Base-by-base conservation (phyloP, 2,329 filamentous ascomycete species). In the Talaromyces sp. region DNA sequence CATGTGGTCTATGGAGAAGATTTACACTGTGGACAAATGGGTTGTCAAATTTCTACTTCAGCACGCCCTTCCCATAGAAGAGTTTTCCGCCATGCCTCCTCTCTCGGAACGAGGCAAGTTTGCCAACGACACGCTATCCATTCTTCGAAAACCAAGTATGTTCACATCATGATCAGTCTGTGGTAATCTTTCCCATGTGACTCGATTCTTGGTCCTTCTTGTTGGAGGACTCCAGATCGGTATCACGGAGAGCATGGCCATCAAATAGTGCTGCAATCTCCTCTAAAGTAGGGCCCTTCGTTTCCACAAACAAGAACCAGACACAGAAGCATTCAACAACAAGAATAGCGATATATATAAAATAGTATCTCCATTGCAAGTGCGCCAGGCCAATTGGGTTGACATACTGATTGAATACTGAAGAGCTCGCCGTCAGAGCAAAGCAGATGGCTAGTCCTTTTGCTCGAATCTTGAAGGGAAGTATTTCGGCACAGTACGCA, bases 381-480 rank as follows among this genome's bases (percentile, higher is more conserved):
- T 47, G 19, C 5, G 19, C 43, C 19, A 47, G 43, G 4, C 43
- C 43, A 47, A 24, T 47, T 7, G 43, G 43, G 14, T 24, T 47
- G 19, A 47, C 43, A 47, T 47, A 47, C 19, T 47, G 43, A 24
- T 47, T 47, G 43, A 47, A 47, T 13, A 22, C 19, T 11, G 43
- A 47, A 19, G 43, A 47, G 43, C 3, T 47, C 9, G 43, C 43
- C 10, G 43, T 47, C 43, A 47, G 19, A 47, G 43, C 43, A 13
- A 24, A 47, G 19, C 43, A 3, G 43, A 47, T 47, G 22, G 43
- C 43, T 11, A 47, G 19, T 19, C 41, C 41, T 45, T 45, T 45
- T 11, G 41, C 72, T 6, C 78, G 77, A 6, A 79, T 70, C 27
- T 72, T 72, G 69, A 71, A 80, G 2, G 77, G 78, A 9, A 74